These are phyloP conservation scores for Candida pseudocylindracea DNA, from an alignment of 1,139 yeast genomes.

Conservation along the genomic window DNA sequence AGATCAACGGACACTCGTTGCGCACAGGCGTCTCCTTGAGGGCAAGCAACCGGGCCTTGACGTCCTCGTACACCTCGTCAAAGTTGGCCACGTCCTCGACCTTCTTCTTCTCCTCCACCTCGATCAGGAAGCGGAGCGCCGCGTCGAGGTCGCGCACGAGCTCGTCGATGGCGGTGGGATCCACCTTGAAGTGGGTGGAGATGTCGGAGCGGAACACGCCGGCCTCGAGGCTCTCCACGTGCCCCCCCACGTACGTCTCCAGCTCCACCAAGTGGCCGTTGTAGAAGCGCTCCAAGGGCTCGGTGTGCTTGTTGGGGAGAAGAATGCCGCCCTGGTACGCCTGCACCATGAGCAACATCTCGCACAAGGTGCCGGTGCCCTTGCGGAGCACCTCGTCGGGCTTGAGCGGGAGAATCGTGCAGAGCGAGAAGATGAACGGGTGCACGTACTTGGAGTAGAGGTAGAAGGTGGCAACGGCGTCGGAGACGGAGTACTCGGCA, in stretches of 20 bases:
- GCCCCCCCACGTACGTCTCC: constrained; percentile 98
- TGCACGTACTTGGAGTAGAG: constrained; percentile 91
- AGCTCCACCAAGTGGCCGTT: constrained; percentile 87
- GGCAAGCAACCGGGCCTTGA: constrained; percentile 29
- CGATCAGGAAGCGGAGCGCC: constrained; percentile 66
- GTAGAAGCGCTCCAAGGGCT: constrained; percentile 80
- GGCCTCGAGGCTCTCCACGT: constrained; percentile 92
- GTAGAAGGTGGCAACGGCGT: constrained; percentile 97
- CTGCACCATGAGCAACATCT: constrained; percentile 93
- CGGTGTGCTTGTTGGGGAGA: constrained; percentile 83
- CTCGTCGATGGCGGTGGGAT: constrained; percentile 68
- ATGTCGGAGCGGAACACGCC: constrained; percentile 93
- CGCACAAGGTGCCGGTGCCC: constrained; percentile 98
- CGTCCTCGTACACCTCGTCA: constrained; percentile 44
- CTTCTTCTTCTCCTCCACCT: constrained; percentile 55
- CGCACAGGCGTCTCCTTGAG: constrained; percentile 43
- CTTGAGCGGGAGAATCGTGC: constrained; percentile 85
- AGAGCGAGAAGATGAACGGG: constrained; percentile 88
- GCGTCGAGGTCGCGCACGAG: constrained; percentile 48
- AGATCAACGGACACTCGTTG: constrained; percentile 64
- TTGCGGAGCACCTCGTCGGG: constrained; percentile 93
- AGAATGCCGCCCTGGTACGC: constrained; percentile 63
- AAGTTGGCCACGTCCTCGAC: constrained; percentile 61
- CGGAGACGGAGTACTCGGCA: constrained; percentile 95
- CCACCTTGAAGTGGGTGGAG: constrained; percentile 51